Evolutionary conservation across 345 rosid genomes (phyloP), one percentile per base, ranked within the genome.

Genomic region (Noccaea caerulescens): DNA sequence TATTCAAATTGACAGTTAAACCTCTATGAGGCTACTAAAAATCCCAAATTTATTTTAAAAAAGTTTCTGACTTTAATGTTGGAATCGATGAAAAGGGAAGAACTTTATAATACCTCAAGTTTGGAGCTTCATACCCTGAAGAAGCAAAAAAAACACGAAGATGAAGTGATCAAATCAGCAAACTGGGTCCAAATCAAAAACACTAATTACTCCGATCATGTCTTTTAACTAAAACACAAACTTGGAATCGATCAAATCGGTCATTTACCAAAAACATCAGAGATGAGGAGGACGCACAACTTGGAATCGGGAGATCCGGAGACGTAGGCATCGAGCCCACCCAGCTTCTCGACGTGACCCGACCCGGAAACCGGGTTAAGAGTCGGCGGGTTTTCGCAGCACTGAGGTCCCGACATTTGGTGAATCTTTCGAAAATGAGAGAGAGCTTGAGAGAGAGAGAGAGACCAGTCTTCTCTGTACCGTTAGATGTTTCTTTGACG

Each of bases 361-460:
- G 72, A 76, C 34, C 96, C 97, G 16, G 79, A 49, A 25, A 23
- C 63, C n/a, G 89, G 80, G 72, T 81, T 76, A 7, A 77, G 69
- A 37, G 53, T 73, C 51, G 93, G 97, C 45, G 98, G 97, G 80
- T 86, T 87, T 59, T 76, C 76, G 14, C 88, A 84, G 82, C 98
- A 90, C 82, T 90, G 87, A 66, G 88, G 82, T 43, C 85, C 85
- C 13, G 86, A 82, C 98, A 86, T 88, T 5, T 52, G 20, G 47
- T 36, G 30, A 27, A 27, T 3, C 1, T 70, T 14, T 39, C 33
- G 30, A 27, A 27, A 27, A 27, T 27, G 30, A 27, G 30, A 23
- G 33, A 10, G 9, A 34, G 43, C 33, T n/a, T 36, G 62, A 14
- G 52, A 65, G 10, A 5, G 12, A 56, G 10, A 38, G 1, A 13